Evolutionary conservation across 257 asterid genomes (phyloP), one percentile per base, ranked within the genome.

Genomic region (Phtheirospermum japonicum): DNA sequence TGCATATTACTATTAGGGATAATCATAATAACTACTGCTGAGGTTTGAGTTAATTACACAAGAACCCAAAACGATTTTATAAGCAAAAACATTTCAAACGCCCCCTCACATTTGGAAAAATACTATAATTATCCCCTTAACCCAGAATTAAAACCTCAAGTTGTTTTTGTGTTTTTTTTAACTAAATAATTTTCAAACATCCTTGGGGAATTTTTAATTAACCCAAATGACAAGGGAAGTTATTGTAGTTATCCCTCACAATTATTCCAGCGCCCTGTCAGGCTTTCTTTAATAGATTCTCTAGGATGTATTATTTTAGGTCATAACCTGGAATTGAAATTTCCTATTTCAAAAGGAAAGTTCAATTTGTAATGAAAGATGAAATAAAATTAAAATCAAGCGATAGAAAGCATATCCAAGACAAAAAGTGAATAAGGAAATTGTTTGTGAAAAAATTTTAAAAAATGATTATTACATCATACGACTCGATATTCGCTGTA

Each of bases 401-500:
- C 2, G 28, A 23, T 23, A 23, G 28, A 23, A 23, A 23, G 28
- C 28, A 1, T 23, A 23, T 3, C 28, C 28, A 3, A 23, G 28
- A 23, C 28, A 23, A 23, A 23, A 23, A 23, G 28, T 1, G 28
- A 23, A 3, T 3, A 23, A 23, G 28, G 28, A 23, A 23, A 23
- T 23, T 23, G 28, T 23, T 70, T 45, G 4, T 43, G 5, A 26
- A 52, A 57, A 20, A 58, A 30, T 19, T 45, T 3, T n/a, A 23
- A 23, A 23, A 1, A 23, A 23, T 3, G 28, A 23, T 23, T 23
- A 23, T 23, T 23, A 1, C 3, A 23, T 23, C 28, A 23, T 23
- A 23, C 3, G 28, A 23, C 28, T 3, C 28, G 28, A 23, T 23
- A 23, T 23, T 23, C 28, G 28, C 28, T 37, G 8, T 64, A 87